Percentiles rank a stretch among this genome's conserved stretches.
Conservation (phyloP, 495 filamentous ascomycete genomes). For the Annulohypoxylon maeteangense region DNA sequence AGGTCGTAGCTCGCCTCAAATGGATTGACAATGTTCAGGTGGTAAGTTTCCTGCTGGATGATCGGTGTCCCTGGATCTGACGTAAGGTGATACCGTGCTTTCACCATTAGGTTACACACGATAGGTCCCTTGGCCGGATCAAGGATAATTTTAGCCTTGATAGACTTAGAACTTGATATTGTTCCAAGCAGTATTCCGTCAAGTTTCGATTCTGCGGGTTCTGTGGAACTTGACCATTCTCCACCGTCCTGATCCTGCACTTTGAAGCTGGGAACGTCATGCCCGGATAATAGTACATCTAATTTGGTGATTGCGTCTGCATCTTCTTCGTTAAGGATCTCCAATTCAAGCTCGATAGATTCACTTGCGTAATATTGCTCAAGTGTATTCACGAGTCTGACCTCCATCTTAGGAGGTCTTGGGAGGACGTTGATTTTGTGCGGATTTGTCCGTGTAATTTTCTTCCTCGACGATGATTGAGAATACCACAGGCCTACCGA, state of each 20-base stretch:
- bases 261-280: slow-evolving; percentile 59
- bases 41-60: slow-evolving; percentile 71
- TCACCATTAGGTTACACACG: slow-evolving; percentile 76
- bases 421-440: slow-evolving; percentile 76
- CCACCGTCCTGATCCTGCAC: slow-evolving; percentile 55
- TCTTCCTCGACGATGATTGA: slow-evolving; percentile 56
- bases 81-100: slow-evolving; percentile 77
- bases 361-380: slow-evolving; percentile 88
- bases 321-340: slow-evolving; percentile 85
- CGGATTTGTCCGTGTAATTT: slow-evolving; percentile 59
- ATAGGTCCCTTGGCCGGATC: slow-evolving; percentile 62
- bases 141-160: slow-evolving; percentile 57
- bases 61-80: slow-evolving; percentile 88
- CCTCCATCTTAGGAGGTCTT: slow-evolving; percentile 90
- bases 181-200: slow-evolving; percentile 50
- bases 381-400: slow-evolving; percentile 68
- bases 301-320: slow-evolving; percentile 76
- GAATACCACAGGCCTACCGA: slow-evolving; percentile 66
- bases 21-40: slow-evolving; percentile 77
- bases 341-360: slow-evolving; percentile 70
- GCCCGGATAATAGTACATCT: slow-evolving; percentile 74
- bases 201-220: slow-evolving; percentile 50
- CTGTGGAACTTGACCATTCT: slow-evolving; percentile 38
- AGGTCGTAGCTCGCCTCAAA: slow-evolving; percentile 93
- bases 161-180: slow-evolving; percentile 63